A percentile compares a stretch with the other conserved stretches of the same genome.
Evolutionary conservation across 495 filamentous ascomycete genomes (phyloP).

Genomic region (Pseudoneurospora amorphoporcata): DNA sequence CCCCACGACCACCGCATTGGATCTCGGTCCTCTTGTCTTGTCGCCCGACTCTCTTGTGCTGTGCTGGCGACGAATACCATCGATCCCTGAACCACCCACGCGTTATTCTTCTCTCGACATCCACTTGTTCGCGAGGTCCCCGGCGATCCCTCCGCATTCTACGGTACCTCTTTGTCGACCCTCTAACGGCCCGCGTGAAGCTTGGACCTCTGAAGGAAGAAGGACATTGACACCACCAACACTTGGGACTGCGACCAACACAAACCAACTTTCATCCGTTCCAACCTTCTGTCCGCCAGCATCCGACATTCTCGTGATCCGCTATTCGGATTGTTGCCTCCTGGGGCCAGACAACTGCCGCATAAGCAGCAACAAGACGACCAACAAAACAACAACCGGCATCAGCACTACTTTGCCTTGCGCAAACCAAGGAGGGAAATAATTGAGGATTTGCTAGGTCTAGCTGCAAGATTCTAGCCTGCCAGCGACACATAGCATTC

Average conservation of each 20-base stretch:
- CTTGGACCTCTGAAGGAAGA: slow-evolving; percentile 7
- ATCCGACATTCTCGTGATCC: neutral
- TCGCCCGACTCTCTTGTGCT: neutral
- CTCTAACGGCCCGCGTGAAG: slow-evolving; percentile 1
- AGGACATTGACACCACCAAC: neutral
- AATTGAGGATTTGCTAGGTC: neutral
- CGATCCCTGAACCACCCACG: neutral
- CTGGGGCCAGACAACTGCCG: neutral
- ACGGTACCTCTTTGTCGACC: neutral
- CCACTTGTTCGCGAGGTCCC: neutral
- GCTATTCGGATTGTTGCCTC: neutral
- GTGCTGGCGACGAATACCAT: neutral
- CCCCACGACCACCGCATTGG: neutral
- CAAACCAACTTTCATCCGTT: neutral
- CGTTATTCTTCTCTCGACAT: neutral
- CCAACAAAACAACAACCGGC: neutral
- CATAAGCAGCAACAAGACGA: neutral
- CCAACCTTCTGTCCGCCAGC: neutral
- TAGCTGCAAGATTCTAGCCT: neutral
- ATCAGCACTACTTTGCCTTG: neutral
- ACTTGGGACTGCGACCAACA: neutral
- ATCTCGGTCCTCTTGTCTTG: neutral
- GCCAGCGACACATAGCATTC: neutral
- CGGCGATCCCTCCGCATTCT: neutral
- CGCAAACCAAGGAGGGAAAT: neutral